These are phyloP conservation scores for Populus ilicifolia DNA, from an alignment of 345 rosid genomes.

Conservation along the genomic window DNA sequence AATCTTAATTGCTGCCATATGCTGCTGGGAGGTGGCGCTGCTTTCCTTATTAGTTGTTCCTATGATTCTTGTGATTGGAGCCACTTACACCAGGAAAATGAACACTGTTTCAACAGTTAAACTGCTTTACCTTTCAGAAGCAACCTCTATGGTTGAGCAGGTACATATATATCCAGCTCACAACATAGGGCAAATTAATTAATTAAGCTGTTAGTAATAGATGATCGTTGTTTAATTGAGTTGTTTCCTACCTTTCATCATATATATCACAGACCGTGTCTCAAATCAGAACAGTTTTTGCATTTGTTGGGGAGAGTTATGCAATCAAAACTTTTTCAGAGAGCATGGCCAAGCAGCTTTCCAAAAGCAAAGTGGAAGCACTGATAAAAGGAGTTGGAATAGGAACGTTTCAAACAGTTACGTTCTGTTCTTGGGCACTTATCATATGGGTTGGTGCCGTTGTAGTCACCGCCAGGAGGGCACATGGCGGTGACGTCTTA, in stretches of 20 bases:
- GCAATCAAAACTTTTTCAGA: conserved; percentile 43
- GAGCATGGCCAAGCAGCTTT: conserved; percentile 40
- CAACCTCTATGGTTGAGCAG: conserved; percentile 55
- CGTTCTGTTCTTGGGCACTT: conserved; percentile 54
- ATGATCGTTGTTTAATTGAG: not conserved
- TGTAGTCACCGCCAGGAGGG: conserved; percentile 32
- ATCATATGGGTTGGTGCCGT: conserved; percentile 61
- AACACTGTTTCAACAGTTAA: conserved; percentile 41
- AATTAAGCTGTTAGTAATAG: too few species aligned
- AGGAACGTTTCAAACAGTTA: conserved; percentile 54
- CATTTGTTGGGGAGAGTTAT: conserved; percentile 53
- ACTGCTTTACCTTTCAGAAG: conserved; percentile 45
- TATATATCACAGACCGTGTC: conserved; percentile 36
- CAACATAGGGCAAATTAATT: not conserved
- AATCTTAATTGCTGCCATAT: conserved; percentile 47
- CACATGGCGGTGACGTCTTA: conserved; percentile 49
- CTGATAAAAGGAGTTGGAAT: conserved; percentile 59
- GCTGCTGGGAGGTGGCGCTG: conserved; percentile 59
- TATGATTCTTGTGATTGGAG: conserved; percentile 49
- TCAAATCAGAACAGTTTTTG: conserved; percentile 59
- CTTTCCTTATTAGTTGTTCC: conserved; percentile 51
- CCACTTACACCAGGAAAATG: conserved; percentile 56
- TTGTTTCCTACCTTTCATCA: not conserved
- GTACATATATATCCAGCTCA: conserved; percentile 16
- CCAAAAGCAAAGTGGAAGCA: conserved; percentile 52